phyloP scores from a whole-genome alignment of 257 asterid genomes.

The Solanum sejunctum region DNA sequence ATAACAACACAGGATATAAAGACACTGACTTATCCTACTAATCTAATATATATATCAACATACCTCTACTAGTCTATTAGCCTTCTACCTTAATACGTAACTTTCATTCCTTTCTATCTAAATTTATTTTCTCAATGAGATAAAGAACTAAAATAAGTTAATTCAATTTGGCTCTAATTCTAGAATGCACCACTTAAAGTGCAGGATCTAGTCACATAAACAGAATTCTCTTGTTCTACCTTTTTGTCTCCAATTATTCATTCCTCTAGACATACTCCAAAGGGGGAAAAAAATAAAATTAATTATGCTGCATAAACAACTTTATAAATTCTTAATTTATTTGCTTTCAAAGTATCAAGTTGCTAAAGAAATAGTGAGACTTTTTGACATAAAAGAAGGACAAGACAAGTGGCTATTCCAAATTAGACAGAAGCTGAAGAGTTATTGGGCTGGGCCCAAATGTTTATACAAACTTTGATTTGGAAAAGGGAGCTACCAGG shows the following conservation, averaged over 20 bases:
- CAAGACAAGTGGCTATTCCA: not conserved
- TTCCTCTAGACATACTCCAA: not conserved
- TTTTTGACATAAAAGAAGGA: not conserved
- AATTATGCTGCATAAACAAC: not conserved
- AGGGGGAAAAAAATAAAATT: not conserved
- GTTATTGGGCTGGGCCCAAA: conserved; percentile 20
- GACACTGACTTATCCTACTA: too few species aligned
- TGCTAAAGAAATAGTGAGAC: not conserved
- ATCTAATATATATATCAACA: too few species aligned
- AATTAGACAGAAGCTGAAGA: not conserved
- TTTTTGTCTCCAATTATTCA: not conserved
- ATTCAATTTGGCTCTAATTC: not conserved
- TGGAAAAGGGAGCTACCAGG: conserved; percentile 6
- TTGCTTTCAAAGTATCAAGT: not conserved
- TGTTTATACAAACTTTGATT: not conserved
- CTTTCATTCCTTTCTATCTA: too few species aligned
- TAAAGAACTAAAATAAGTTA: too few species aligned
- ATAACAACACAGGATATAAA: too few species aligned
- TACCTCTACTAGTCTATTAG: too few species aligned
- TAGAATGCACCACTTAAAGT: not conserved
- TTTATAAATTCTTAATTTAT: not conserved
- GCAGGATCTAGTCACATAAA: not conserved
- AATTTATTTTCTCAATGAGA: too few species aligned
- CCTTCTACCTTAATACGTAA: too few species aligned
- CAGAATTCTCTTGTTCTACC: not conserved